Percentiles rank a stretch among this genome's conserved stretches.
Conservation (phyloP, 345 rosid genomes). For the Sisymbrium irio region DNA sequence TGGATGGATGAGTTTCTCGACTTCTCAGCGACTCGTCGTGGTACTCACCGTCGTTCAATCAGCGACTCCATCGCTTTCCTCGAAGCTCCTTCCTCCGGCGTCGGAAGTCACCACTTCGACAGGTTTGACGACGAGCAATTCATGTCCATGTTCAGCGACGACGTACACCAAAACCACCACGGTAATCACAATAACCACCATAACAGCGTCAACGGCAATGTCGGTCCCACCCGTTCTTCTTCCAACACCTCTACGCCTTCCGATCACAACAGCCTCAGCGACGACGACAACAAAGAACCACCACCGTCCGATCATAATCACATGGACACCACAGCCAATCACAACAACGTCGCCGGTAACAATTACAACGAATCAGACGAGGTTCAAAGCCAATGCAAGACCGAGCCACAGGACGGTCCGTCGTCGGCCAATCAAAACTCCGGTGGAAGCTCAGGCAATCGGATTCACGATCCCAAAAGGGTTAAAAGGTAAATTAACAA, state of each 20-base stretch:
- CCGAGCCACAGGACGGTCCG: conserved; percentile 30
- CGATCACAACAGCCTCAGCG: conserved; percentile 72
- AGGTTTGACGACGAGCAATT: conserved; percentile 80
- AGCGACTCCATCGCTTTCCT: conserved; percentile 84
- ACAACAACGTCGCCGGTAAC: conserved; percentile 22
- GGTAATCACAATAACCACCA: not conserved
- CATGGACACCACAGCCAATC: conserved; percentile 17
- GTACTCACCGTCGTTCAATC: conserved; percentile 72
- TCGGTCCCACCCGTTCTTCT: conserved; percentile 49
- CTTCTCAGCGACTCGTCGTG: conserved; percentile 68
- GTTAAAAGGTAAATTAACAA: conserved; percentile 64
- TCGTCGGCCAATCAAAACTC: conserved; percentile 32
- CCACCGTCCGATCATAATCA: conserved; percentile 37
- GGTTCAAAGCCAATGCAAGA: conserved; percentile 59
- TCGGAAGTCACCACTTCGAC: conserved; percentile 47
- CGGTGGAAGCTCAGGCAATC: conserved; percentile 35
- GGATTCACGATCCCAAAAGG: conserved; percentile 72
- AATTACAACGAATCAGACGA: conserved; percentile 41
- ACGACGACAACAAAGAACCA: conserved; percentile 44
- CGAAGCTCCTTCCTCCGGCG: conserved; percentile 42
- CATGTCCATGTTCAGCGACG: conserved; percentile 81
- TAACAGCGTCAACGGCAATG: conserved; percentile 31
- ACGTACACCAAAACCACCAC: conserved; percentile 34
- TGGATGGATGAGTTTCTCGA: conserved; percentile 90
- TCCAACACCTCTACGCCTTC: conserved; percentile 80